A percentile compares a stretch with the other conserved stretches of the same genome.
These are phyloP conservation scores for Mycena galericulata DNA, from an alignment of 768 basidiomycete genomes.

Conservation along the genomic window DNA sequence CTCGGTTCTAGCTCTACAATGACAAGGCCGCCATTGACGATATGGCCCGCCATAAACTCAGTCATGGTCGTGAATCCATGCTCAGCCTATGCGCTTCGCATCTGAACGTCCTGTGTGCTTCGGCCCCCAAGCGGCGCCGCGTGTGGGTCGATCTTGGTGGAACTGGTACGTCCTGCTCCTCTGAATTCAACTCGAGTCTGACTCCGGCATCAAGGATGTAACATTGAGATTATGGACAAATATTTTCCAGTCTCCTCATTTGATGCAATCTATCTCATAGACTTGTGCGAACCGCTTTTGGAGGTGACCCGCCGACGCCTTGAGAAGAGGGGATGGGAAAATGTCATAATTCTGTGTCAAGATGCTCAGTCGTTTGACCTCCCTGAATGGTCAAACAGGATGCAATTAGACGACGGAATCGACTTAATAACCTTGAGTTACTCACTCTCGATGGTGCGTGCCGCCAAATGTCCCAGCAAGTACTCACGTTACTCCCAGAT, in stretches of 20 bases:
- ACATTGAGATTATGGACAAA: constrained; percentile 80
- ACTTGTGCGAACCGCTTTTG: constrained; percentile 38
- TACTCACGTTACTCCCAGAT: constrained; percentile 1
- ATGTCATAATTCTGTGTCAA: neutral
- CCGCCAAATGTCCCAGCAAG: too few relatives aligned
- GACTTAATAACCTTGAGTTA: neutral
- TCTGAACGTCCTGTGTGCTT: constrained; percentile 58
- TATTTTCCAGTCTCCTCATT: constrained; percentile 68
- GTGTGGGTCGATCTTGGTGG: constrained; percentile 15
- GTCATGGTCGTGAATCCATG: constrained; percentile 25
- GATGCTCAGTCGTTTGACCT: constrained; percentile 6
- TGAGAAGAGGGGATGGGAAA: neutral
- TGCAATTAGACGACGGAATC: neutral
- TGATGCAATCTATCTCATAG: constrained; percentile 77
- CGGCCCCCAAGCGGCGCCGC: constrained; percentile 40
- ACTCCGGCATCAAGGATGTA: constrained; percentile 48
- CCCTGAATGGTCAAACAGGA: constrained; percentile 6
- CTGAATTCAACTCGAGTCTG: neutral
- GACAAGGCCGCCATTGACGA: neutral
- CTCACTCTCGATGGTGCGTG: neutral
- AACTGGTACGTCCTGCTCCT: neutral
- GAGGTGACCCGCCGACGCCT: neutral
- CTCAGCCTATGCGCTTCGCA: constrained; percentile 69
- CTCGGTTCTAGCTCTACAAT: neutral
- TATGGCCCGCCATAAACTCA: neutral